phyloP scores from a whole-genome alignment of 306 rosid species.

The Gillenia trifoliata region DNA sequence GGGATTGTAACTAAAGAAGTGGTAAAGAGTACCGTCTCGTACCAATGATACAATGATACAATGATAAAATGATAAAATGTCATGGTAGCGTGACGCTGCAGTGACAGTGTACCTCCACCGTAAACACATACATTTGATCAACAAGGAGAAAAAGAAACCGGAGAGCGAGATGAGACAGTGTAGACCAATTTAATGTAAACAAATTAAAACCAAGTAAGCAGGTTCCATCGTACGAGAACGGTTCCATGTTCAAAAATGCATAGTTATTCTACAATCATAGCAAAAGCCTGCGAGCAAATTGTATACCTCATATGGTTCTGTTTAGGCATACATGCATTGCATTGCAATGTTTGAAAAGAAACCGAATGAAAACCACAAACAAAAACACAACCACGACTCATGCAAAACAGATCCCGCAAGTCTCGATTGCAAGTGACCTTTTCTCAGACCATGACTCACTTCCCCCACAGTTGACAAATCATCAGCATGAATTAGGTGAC shows the following conservation, averaged over 20 bases:
- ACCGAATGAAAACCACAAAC: conserved; percentile 25
- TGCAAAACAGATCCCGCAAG: conserved; percentile 16
- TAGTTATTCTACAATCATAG: conserved; percentile 32
- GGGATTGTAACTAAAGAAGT: too few species aligned
- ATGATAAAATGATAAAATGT: too few species aligned
- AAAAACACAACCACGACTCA: conserved; percentile 19
- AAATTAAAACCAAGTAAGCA: conserved; percentile 3
- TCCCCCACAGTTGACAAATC: conserved; percentile 19
- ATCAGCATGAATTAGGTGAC: conserved; percentile 24
- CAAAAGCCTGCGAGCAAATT: conserved; percentile 25
- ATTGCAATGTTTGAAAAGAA: background rate
- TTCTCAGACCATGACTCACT: conserved; percentile 15
- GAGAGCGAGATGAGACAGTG: background rate
- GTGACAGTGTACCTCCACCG: background rate
- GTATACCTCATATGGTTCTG: conserved; percentile 29
- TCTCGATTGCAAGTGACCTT: conserved; percentile 25
- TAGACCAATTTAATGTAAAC: background rate
- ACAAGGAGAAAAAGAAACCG: background rate
- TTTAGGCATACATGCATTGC: conserved; percentile 33
- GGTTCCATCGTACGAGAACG: conserved; percentile 4
- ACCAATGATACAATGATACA: too few species aligned
- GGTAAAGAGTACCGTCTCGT: too few species aligned
- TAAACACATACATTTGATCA: too few species aligned
- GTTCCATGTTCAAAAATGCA: conserved; percentile 15
- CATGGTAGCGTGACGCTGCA: too few species aligned